A percentile compares a stretch with the other conserved stretches of the same genome.
These are phyloP conservation scores for Scedosporium minutisporum DNA, from an alignment of 2,329 filamentous ascomycete genomes.

Conservation along the genomic window DNA sequence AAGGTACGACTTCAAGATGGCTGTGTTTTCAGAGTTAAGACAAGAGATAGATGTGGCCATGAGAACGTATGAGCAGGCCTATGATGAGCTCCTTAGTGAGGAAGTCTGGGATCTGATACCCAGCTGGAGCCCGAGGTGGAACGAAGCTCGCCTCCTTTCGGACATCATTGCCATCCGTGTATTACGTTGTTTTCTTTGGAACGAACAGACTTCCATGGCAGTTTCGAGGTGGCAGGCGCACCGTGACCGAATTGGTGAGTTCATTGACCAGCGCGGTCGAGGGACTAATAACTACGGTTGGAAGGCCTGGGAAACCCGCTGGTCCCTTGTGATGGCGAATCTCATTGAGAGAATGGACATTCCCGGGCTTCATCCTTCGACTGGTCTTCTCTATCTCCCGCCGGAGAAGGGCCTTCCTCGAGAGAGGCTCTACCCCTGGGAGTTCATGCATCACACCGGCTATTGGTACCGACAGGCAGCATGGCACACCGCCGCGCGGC, in stretches of 20 bases:
- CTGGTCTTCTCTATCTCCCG: constrained; percentile 36
- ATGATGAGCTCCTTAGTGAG: constrained; percentile 70
- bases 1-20: constrained; percentile 89
- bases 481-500: constrained; percentile 43
- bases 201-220: constrained; percentile 66
- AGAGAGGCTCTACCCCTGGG: constrained; percentile 53
- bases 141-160: constrained; percentile 80
- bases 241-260: constrained; percentile 60
- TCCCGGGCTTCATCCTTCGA: constrained; percentile 35
- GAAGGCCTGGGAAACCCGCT: constrained; percentile 83
- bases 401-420: constrained; percentile 50
- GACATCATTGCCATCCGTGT: constrained; percentile 74
- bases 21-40: constrained; percentile 82
- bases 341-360: constrained; percentile 46
- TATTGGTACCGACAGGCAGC: constrained; percentile 58
- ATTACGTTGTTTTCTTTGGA: constrained; percentile 74
- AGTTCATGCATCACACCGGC: constrained; percentile 54
- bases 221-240: constrained; percentile 75
- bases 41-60: constrained; percentile 85
- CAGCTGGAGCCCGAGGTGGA: constrained; percentile 82
- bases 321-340: constrained; percentile 53
- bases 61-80: constrained; percentile 77
- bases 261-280: constrained; percentile 74
- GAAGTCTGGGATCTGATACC: constrained; percentile 84
- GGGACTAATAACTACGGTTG: constrained; percentile 86